Evolutionary conservation across 371 early-diverging fungal species (phyloP).

Genomic region (Coemansia sp.): DNA sequence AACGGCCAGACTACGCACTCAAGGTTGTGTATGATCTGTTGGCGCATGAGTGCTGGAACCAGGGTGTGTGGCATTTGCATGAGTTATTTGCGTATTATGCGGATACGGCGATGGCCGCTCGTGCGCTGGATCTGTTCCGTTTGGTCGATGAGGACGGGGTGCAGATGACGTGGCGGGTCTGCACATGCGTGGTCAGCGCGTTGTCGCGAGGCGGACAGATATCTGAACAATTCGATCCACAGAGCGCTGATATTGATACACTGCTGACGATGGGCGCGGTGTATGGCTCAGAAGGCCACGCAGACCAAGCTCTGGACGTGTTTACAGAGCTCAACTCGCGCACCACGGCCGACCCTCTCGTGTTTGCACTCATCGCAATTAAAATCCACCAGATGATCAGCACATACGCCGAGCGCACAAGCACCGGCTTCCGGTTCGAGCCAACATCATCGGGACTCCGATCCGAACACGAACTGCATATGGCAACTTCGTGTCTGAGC

Average conservation of each 20-base stretch:
- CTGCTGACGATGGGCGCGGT: constrained; percentile 5
- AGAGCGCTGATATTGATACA: not conserved
- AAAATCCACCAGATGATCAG: constrained; percentile 13
- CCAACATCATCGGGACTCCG: not conserved
- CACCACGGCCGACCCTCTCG: constrained; percentile 4
- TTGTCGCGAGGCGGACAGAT: not conserved
- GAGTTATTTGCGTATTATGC: constrained; percentile 25
- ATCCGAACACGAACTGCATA: not conserved
- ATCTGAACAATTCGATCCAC: not conserved
- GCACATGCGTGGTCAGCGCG: constrained; percentile 15
- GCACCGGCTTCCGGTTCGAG: not conserved
- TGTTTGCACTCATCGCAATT: constrained; percentile 14
- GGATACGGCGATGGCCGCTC: constrained; percentile 3
- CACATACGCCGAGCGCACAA: not conserved
- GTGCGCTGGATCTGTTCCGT: constrained; percentile 22
- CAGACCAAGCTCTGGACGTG: constrained; percentile 8
- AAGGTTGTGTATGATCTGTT: constrained; percentile 18
- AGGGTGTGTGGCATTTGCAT: not conserved
- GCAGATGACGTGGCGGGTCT: constrained; percentile 23
- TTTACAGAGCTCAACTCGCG: constrained; percentile 9
- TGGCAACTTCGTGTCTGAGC: constrained; percentile 5
- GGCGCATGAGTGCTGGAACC: constrained; percentile 14
- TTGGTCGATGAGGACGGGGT: constrained; percentile 8
- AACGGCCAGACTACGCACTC: constrained; percentile 23
- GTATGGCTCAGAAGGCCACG: not conserved